These are phyloP conservation scores for Saccharomycopsis synnaedendra DNA, from an alignment of 805 yeast genomes.

Conservation along the genomic window DNA sequence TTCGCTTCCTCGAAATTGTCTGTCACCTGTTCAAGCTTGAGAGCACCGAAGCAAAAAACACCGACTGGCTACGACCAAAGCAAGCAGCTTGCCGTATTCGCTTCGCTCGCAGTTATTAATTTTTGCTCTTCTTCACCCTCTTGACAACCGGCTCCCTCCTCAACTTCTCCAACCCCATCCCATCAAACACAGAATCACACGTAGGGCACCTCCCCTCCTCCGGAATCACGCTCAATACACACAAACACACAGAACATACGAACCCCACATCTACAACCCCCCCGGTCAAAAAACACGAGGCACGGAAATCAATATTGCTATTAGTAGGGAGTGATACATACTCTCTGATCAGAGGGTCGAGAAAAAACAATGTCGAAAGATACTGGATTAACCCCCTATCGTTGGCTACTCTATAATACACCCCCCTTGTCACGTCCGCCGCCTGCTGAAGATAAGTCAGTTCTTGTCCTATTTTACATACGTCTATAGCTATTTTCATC, in stretches of 20 bases:
- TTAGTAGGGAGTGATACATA: slow-evolving; percentile 72
- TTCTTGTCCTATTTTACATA: slow-evolving; percentile 57
- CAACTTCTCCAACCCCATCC: slow-evolving; percentile 43
- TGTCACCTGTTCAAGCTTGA: too few relatives aligned
- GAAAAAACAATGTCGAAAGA: slow-evolving; percentile 67
- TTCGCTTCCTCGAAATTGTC: too few relatives aligned
- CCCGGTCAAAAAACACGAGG: slow-evolving; percentile 89
- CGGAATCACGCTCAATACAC: slow-evolving; percentile 63
- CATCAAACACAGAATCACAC: slow-evolving; percentile 72
- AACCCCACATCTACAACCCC: slow-evolving; percentile 85
- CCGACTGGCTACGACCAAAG: too few relatives aligned
- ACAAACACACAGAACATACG: slow-evolving; percentile 90
- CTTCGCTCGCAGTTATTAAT: not conserved
- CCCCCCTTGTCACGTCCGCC: slow-evolving; percentile 87
- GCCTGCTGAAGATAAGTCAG: slow-evolving; percentile 86
- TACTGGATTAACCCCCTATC: slow-evolving; percentile 78
- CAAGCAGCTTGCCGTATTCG: too few relatives aligned
- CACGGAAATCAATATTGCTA: slow-evolving; percentile 82
- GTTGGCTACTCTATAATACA: slow-evolving; percentile 57
- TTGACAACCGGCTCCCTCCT: slow-evolving; percentile 48
- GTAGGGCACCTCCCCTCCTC: slow-evolving; percentile 66
- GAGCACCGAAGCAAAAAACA: too few relatives aligned
- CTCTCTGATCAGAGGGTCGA: slow-evolving; percentile 76
- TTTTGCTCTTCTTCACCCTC: slow-evolving; percentile 7
- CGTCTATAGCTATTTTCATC: slow-evolving; percentile 80